Conservation (phyloP, 1,139 yeast genomes). For the Scheffersomyces segobiensis region DNA sequence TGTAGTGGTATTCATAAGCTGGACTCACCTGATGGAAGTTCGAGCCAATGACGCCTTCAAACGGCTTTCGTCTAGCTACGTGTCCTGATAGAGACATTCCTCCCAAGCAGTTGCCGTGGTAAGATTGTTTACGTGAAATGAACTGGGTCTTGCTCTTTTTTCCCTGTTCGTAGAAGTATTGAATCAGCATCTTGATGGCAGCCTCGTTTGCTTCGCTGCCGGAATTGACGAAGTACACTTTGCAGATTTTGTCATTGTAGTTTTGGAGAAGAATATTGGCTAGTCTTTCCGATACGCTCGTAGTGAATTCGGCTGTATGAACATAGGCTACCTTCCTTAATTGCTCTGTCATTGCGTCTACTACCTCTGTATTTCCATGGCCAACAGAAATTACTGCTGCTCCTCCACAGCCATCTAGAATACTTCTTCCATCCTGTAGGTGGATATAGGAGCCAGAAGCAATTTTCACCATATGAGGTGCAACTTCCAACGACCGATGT, state of each 20-base stretch:
- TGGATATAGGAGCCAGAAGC: conserved; percentile 14
- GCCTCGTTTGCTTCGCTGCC: conserved; percentile 20
- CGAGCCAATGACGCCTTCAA: conserved; percentile 11
- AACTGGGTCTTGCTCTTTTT: conserved; percentile 13
- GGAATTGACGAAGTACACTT: conserved; percentile 11
- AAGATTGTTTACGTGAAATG: conserved; percentile 17
- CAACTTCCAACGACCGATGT: conserved; percentile 9
- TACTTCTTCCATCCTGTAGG: conserved; percentile 12
- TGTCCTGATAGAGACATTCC: conserved; percentile 18
- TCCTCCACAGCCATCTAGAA: conserved; percentile 30
- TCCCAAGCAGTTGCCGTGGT: conserved; percentile 22
- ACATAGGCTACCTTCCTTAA: conserved; percentile 12
- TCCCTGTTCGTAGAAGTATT: conserved; percentile 18
- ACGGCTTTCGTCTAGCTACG: conserved; percentile 13
- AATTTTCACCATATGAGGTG: conserved; percentile 8
- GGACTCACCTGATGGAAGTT: conserved; percentile 16
- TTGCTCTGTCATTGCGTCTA: conserved; percentile 18
- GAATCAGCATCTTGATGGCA: conserved; percentile 19
- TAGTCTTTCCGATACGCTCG: conserved; percentile 9
- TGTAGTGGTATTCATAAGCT: conserved; percentile 13
- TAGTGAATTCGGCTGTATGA: conserved; percentile 11
- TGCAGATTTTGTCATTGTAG: conserved; percentile 13
- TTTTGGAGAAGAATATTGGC: conserved; percentile 9
- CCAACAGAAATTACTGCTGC: conserved; percentile 31
- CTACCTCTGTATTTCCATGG: conserved; percentile 22